Conservation (phyloP, 1,139 yeast species). For the Yamadazyma trypodendri region DNA sequence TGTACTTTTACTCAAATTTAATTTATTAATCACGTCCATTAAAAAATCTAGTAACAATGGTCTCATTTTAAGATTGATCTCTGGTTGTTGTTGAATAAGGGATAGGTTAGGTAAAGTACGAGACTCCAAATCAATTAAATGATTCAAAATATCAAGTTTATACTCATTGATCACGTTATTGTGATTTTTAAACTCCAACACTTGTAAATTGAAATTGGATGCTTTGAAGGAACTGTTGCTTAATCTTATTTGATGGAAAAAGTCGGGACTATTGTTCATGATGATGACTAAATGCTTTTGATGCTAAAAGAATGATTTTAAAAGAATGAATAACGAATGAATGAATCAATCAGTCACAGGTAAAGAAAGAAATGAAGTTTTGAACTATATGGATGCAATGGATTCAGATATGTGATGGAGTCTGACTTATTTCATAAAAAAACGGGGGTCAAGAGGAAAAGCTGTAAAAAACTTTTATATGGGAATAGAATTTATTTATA, state of each 20-base stretch:
- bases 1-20: slow-evolving; percentile 49
- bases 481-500: not conserved
- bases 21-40: slow-evolving; percentile 52
- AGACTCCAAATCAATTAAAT: slow-evolving; percentile 34
- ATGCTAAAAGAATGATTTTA: slow-evolving; percentile 5
- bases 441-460: not conserved
- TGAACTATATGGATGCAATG: not conserved
- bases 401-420: no score
- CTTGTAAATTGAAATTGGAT: slow-evolving; percentile 31
- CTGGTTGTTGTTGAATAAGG: slow-evolving; percentile 51
- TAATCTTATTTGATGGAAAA: slow-evolving; percentile 36
- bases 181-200: slow-evolving; percentile 45
- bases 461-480: not conserved
- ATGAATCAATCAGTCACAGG: slow-evolving; percentile 9
- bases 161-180: slow-evolving; percentile 37
- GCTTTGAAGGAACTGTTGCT: slow-evolving; percentile 34
- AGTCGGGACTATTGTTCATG: slow-evolving; percentile 32
- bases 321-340: slow-evolving; percentile 4
- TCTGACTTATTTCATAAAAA: not conserved
- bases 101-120: slow-evolving; percentile 36
- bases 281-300: slow-evolving; percentile 2
- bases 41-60: slow-evolving; percentile 52
- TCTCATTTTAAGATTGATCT: slow-evolving; percentile 49
- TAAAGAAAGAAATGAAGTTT: slow-evolving; percentile 12
- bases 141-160: slow-evolving; percentile 40